These are phyloP conservation scores for Psilocybe subaeruginosa DNA, from an alignment of 768 basidiomycete genomes.

Conservation along the genomic window DNA sequence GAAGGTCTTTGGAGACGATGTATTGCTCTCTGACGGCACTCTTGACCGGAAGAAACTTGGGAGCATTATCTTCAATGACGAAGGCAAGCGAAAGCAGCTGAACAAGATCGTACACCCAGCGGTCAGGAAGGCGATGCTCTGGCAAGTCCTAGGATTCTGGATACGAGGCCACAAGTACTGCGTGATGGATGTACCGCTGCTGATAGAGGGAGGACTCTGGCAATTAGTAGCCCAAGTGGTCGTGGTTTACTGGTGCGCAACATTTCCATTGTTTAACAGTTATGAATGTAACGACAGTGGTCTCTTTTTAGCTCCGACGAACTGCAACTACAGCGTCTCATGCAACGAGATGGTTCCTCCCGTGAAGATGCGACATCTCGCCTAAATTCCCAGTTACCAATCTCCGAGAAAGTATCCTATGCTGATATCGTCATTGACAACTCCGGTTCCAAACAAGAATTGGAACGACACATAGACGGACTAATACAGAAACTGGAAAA, in stretches of 20 bases:
- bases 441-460: slow-evolving; percentile 71
- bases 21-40: slow-evolving; percentile 69
- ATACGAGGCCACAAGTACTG: slow-evolving; percentile 75
- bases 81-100: slow-evolving; percentile 66
- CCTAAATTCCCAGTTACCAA: slow-evolving; percentile 79
- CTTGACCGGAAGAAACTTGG: slow-evolving; percentile 88
- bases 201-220: slow-evolving; percentile 89
- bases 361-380: slow-evolving; percentile 72
- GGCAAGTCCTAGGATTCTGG: slow-evolving; percentile 72
- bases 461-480: slow-evolving; percentile 55
- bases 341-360: slow-evolving; percentile 70
- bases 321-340: slow-evolving; percentile 83
- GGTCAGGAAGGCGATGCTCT: slow-evolving; percentile 78
- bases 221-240: slow-evolving; percentile 82
- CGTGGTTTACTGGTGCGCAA: slow-evolving; percentile 87
- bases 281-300: not conserved
- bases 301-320: slow-evolving; percentile 64
- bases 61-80: slow-evolving; percentile 81
- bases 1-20: slow-evolving; percentile 66
- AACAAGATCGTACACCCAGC: slow-evolving; percentile 92
- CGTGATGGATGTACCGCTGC: slow-evolving; percentile 87
- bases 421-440: slow-evolving; percentile 91
- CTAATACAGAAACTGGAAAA: slow-evolving; percentile 47
- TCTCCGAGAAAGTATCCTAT: slow-evolving; percentile 77
- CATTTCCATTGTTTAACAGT: not conserved